These are phyloP conservation scores for Hyaloperonospora brassicae DNA, from an alignment of 352 stramenopile genomes.

Conservation along the genomic window DNA sequence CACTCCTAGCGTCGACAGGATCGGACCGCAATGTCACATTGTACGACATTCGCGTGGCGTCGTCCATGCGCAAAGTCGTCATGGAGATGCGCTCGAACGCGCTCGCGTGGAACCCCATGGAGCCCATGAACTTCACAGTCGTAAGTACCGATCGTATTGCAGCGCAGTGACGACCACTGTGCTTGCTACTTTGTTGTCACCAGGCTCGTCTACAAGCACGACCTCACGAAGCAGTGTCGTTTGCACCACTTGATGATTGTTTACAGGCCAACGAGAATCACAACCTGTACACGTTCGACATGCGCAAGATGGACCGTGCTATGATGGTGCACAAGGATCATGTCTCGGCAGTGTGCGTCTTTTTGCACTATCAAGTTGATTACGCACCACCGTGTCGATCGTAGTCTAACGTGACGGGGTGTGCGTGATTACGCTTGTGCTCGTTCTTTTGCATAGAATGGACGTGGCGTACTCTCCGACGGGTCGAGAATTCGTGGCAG, in stretches of 20 bases:
- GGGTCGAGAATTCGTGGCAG: slow-evolving; percentile 96
- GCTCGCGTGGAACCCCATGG: slow-evolving; percentile 98
- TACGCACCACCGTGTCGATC: background rate
- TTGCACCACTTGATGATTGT: slow-evolving; percentile 8
- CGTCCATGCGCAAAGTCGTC: slow-evolving; percentile 95
- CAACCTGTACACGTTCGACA: slow-evolving; percentile 99
- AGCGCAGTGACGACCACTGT: background rate
- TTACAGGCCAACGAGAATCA: slow-evolving; percentile 96
- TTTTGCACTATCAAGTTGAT: slow-evolving; percentile 8
- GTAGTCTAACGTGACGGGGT: slow-evolving; percentile 18
- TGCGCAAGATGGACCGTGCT: slow-evolving; percentile 92
- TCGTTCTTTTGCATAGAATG: slow-evolving; percentile 68
- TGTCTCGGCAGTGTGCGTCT: slow-evolving; percentile 90
- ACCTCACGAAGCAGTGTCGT: slow-evolving; percentile 6
- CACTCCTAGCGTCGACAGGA: slow-evolving; percentile 92
- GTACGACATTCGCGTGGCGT: slow-evolving; percentile 89
- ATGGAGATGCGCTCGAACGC: slow-evolving; percentile 95
- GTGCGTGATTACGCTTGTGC: background rate
- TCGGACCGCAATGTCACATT: slow-evolving; percentile 90
- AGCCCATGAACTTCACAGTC: slow-evolving; percentile 98
- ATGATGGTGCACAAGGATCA: slow-evolving; percentile 98
- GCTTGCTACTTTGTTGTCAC: background rate
- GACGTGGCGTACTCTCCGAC: slow-evolving; percentile 96
- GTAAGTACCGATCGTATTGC: slow-evolving; percentile 30
- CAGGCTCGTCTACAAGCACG: slow-evolving; percentile 6